Evolutionary conservation across 805 yeast species (phyloP), one percentile per base, ranked within the genome.

Genomic region (Clavispora santaluciae): DNA sequence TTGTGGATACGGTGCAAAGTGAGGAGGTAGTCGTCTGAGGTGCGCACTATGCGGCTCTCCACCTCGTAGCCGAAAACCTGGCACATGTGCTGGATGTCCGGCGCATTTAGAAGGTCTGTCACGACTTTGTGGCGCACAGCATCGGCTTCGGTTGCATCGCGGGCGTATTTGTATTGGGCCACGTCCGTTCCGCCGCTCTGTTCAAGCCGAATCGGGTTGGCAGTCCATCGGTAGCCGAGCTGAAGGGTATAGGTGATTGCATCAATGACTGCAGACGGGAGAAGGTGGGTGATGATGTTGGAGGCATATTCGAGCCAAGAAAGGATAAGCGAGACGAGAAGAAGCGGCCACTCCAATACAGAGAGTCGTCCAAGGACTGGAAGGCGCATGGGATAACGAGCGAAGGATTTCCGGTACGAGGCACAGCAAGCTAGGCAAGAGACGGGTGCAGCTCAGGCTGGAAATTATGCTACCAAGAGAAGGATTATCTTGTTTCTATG

Each of bases 11-110:
- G 68, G 55, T 90, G 96, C 2, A 88, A 49, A 0, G 89, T 84
- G 21, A 90, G 66, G 16, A 86, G 55, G 55, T 86, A 90, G 24
- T 83, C 83, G 57, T 90, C 97, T 33, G 70, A 64, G 0, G 97
- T 90, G 38, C 72, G 66, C 1, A 88, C 88, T 9, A 91, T 66
- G 55, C 86, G 90, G 53, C 83, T 86, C 50, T 89, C 90, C 11
- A 83, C 72, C 2, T 64, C 68, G 52, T 84, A 86, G 1, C 89
- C 91, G 56, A 81, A 86, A 1, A 83, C 45, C 1, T 53, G 61
- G 43, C 89, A 83, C 68, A 90, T 78, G 35, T 81, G 81, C 37
- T 75, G 76, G 45, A 90, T 79, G 35, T 70, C 67, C 4, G 64
- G 59, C 13, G 85, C 77, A 33, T 66, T 63, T 40, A 76, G 57